Evolutionary conservation across 2,329 filamentous ascomycete species (phyloP), one percentile per base, ranked within the genome.

Genomic region (Cyclaneusma minus): DNA sequence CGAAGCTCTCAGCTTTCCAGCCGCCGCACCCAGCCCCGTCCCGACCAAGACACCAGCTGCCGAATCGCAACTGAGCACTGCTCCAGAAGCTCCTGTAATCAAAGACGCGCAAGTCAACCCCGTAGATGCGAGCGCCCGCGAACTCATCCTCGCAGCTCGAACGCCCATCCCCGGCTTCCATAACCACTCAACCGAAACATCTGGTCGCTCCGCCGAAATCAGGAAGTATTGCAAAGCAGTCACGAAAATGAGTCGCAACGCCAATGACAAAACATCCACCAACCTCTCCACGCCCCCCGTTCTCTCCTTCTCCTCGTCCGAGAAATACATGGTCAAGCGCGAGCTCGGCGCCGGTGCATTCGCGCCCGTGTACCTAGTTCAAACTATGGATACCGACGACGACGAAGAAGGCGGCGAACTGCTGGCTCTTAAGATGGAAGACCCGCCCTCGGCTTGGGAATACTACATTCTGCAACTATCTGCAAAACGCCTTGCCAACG

Each of bases 361-460:
- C 51, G 89, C 87, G 1, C 87, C 89, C 0, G 89, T 98, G 3
- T 98, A 94, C 47, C 68, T 98, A 1, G 76, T 85, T 6, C 82
- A 93, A 44, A 77, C 76, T 40, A 64, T 69, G n/a, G 50, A 56
- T 8, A 54, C 58, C 7, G 51, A 55, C 15, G 48, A 56, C 7
- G 50, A 57, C 11, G 56, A 65, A 10, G 60, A 65, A 16, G 53
- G 56, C 22, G 47, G 44, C 27, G 70, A 58, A 2, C 62, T 89
- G 4, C 84, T 94, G 50, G 89, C 89, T 2, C 62, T 98, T 40
- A 98, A 98, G 53, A 85, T 93, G 71, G 89, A 98, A 54, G 68
- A 78, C 16, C 83, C 85, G 1, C 81, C 87, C 0, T 78, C 74
- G 4, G 64, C 80, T 0, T 98, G 89, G 89, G 89, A 98, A 47